These are phyloP conservation scores for Sedum album DNA, from an alignment of 164 flowering plant species.

Conservation along the genomic window DNA sequence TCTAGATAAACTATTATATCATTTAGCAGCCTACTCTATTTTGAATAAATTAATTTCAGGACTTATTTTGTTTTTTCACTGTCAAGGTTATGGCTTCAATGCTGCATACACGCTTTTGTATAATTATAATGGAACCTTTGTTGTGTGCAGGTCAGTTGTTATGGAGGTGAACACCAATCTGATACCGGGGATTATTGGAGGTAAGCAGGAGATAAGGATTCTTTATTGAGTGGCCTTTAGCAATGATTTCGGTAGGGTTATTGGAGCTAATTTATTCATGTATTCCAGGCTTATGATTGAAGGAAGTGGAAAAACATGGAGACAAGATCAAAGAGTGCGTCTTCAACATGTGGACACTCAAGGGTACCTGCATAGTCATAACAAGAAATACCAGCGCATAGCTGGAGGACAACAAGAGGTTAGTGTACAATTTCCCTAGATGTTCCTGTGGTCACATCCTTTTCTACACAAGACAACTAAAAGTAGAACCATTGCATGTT, in stretches of 20 bases:
- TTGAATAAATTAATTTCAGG: not conserved
- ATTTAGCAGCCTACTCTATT: not conserved
- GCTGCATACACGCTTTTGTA: too few relatives aligned
- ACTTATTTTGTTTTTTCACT: too few relatives aligned
- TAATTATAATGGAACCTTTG: not conserved
- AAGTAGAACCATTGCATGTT: not conserved
- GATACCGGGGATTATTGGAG: slow-evolving; percentile 97
- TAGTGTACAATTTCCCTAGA: slow-evolving; percentile 5
- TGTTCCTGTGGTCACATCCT: not conserved
- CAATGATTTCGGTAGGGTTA: not conserved
- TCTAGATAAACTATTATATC: not conserved
- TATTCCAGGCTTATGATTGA: slow-evolving; percentile 66
- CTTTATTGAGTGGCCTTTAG: not conserved
- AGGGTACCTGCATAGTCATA: slow-evolving; percentile 90
- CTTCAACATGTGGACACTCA: slow-evolving; percentile 86
- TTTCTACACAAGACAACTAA: not conserved
- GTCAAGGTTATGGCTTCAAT: not conserved
- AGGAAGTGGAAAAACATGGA: slow-evolving; percentile 89
- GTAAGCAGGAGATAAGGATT: slow-evolving; percentile 27
- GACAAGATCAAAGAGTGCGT: slow-evolving; percentile 85
- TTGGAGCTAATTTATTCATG: not conserved
- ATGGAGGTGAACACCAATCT: slow-evolving; percentile 73
- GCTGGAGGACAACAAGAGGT: slow-evolving; percentile 99
- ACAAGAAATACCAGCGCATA: slow-evolving; percentile 83
- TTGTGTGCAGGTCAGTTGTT: slow-evolving; percentile 87